Evolutionary conservation across 225 moss, liverwort and hornwort genomes (phyloP).

Genomic region (Marchantia paleacea): DNA sequence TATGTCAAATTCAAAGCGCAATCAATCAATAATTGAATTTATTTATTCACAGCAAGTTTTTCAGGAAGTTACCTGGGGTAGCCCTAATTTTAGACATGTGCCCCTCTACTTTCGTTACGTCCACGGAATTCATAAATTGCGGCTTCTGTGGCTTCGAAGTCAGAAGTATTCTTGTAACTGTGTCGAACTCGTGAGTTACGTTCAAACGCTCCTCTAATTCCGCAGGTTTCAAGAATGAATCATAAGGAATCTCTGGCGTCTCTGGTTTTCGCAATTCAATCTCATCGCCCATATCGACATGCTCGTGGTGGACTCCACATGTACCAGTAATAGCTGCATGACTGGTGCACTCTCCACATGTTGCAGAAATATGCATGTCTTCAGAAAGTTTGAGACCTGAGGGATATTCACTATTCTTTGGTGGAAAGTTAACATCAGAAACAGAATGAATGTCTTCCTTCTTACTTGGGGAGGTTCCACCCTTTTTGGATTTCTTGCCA

Average conservation of each 20-base stretch:
- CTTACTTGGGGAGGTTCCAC: background rate
- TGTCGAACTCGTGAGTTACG: slow-evolving; percentile 61
- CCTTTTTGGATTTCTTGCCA: background rate
- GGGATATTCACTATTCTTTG: background rate
- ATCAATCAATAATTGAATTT: background rate
- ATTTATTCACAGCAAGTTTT: background rate
- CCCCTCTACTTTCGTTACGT: slow-evolving; percentile 54
- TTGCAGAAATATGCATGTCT: slow-evolving; percentile 21
- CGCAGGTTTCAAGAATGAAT: slow-evolving; percentile 25
- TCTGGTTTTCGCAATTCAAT: slow-evolving; percentile 20
- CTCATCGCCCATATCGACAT: slow-evolving; percentile 32
- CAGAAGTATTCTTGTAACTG: slow-evolving; percentile 39
- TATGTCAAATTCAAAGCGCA: background rate
- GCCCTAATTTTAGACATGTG: slow-evolving; percentile 58
- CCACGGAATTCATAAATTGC: slow-evolving; percentile 46
- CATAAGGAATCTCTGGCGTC: slow-evolving; percentile 2
- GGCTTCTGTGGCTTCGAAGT: slow-evolving; percentile 28
- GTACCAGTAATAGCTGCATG: slow-evolving; percentile 22
- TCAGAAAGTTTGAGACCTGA: background rate
- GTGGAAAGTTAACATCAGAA: background rate
- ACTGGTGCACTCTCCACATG: slow-evolving; percentile 25
- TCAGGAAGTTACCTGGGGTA: slow-evolving; percentile 57
- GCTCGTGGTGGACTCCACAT: slow-evolving; percentile 28
- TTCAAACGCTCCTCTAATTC: slow-evolving; percentile 51
- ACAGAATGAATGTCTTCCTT: background rate